These are phyloP conservation scores for Citrullus amarus DNA, from an alignment of 306 rosid species.

Conservation along the genomic window DNA sequence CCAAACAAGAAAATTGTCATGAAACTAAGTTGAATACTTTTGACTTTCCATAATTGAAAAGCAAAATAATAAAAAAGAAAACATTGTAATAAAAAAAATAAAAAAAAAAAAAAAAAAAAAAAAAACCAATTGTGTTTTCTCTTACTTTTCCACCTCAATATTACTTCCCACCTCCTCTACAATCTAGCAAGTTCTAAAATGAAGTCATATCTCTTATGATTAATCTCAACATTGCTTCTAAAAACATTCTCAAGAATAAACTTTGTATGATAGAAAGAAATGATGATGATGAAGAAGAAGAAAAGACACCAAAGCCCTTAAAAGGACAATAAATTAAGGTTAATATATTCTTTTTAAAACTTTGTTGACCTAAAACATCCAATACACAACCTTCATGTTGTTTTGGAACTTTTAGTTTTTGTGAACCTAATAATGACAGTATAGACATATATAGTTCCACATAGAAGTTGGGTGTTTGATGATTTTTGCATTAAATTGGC, in stretches of 20 bases:
- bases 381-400: neutral
- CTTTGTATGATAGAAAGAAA: neutral
- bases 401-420: constrained; percentile 2
- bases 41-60: neutral
- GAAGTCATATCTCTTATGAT: neutral
- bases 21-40: neutral
- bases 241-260: neutral
- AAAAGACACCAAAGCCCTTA: neutral
- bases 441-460: neutral
- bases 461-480: constrained; percentile 1
- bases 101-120: too few species aligned
- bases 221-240: neutral
- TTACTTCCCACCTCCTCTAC: neutral
- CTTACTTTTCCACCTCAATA: neutral
- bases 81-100: too few species aligned
- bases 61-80: neutral
- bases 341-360: neutral
- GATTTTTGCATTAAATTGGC: constrained; percentile 5
- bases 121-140: too few species aligned
- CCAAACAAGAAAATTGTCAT: too few species aligned
- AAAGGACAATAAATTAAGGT: neutral
- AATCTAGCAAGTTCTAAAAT: neutral
- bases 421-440: neutral
- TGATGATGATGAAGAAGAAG: neutral
- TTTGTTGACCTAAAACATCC: constrained; percentile 2